These are phyloP conservation scores for Podospora anserina DNA, from an alignment of 495 filamentous ascomycete genomes.

Conservation along the genomic window DNA sequence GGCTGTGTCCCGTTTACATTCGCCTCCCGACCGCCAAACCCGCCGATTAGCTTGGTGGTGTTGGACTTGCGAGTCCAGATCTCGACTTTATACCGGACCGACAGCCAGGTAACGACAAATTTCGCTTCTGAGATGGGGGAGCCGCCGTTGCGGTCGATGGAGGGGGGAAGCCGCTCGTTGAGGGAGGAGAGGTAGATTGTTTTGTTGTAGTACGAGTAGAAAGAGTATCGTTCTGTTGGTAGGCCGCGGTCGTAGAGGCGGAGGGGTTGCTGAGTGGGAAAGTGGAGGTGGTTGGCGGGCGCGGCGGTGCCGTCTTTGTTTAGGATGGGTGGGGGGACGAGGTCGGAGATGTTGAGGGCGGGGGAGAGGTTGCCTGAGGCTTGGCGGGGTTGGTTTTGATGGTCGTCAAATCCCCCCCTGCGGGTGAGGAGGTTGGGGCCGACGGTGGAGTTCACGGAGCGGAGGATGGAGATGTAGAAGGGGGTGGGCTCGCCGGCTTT, in stretches of 20 bases:
- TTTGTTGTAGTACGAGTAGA: conserved; percentile 89
- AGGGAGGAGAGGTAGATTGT: conserved; percentile 71
- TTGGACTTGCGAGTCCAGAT: conserved; percentile 74
- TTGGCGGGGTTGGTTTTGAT: neutral
- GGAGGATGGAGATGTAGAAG: conserved; percentile 60
- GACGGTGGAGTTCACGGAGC: conserved; percentile 31
- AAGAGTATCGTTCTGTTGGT: conserved; percentile 83
- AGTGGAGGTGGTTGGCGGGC: conserved; percentile 64
- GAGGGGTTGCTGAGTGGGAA: conserved; percentile 71
- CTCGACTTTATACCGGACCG: conserved; percentile 82
- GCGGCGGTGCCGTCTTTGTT: conserved; percentile 68
- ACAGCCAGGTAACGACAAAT: conserved; percentile 71
- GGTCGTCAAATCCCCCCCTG: conserved; percentile 26
- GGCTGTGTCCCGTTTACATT: conserved; percentile 44
- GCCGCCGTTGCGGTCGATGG: conserved; percentile 65
- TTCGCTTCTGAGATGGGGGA: conserved; percentile 56
- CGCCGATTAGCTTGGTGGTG: conserved; percentile 42
- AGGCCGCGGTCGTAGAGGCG: conserved; percentile 80
- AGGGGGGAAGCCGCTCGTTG: conserved; percentile 29
- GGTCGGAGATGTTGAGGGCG: conserved; percentile 39
- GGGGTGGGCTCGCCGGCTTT: conserved; percentile 66
- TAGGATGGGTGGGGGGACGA: conserved; percentile 59
- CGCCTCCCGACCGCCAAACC: conserved; percentile 12
- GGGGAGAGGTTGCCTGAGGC: conserved; percentile 5
- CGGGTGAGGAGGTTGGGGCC: conserved; percentile 37